Evolutionary conservation across 805 yeast genomes (phyloP).

Genomic region (Brettanomyces bruxellensis): DNA sequence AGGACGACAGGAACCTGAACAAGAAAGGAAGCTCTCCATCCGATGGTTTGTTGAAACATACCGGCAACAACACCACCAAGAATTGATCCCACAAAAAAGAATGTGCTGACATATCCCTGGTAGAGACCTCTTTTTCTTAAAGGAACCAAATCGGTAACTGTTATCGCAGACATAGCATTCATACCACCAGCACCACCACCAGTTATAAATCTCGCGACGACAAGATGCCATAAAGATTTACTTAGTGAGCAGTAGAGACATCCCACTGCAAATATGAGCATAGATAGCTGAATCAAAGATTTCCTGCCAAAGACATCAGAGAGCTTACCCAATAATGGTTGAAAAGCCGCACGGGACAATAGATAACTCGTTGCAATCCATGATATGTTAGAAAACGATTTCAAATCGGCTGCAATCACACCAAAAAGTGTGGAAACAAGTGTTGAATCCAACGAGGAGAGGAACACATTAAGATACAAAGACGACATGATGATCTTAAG

Average conservation of each 20-base stretch:
- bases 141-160: constrained; percentile 70
- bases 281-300: constrained; percentile 26
- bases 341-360: constrained; percentile 38
- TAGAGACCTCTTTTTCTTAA: constrained; percentile 69
- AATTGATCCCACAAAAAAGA: constrained; percentile 69
- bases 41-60: constrained; percentile 36
- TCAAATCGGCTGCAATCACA: constrained; percentile 41
- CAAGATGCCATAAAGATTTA: constrained; percentile 31
- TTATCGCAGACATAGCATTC: constrained; percentile 63
- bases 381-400: constrained; percentile 32
- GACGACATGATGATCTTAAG: constrained; percentile 8
- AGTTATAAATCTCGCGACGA: constrained; percentile 58
- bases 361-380: constrained; percentile 36
- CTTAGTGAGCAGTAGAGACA: constrained; percentile 33
- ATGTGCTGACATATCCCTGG: constrained; percentile 75
- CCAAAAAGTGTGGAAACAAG: constrained; percentile 45
- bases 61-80: constrained; percentile 65
- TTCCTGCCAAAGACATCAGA: constrained; percentile 48
- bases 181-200: constrained; percentile 91
- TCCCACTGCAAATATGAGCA: constrained; percentile 28
- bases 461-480: constrained; percentile 20
- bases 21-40: constrained; percentile 61
- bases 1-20: constrained; percentile 45
- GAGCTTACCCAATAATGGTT: constrained; percentile 46
- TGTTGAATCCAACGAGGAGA: constrained; percentile 44